phyloP scores from a whole-genome alignment of 495 filamentous ascomycete species.

The Penicillium atrosanguineum region DNA sequence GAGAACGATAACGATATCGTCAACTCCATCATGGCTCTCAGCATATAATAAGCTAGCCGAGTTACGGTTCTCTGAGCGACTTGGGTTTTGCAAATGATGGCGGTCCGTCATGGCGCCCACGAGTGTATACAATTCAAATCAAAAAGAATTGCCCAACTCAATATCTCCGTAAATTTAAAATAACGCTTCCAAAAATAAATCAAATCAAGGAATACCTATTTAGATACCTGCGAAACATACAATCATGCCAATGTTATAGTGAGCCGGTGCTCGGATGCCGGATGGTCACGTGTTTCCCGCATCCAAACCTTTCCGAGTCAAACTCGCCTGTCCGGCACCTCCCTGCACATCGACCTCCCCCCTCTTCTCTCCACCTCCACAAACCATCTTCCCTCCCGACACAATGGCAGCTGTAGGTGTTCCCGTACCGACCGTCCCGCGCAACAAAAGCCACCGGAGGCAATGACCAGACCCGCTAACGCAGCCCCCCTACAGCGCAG shows the following conservation, averaged over 20 bases:
- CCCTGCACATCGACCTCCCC: conserved; percentile 40
- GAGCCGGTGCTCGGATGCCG: conserved; percentile 33
- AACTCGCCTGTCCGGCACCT: conserved; percentile 41
- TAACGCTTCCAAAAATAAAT: background rate
- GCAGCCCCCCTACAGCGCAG: conserved; percentile 66
- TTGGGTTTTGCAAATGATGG: conserved; percentile 30
- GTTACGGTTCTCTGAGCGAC: conserved; percentile 26
- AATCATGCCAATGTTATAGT: background rate
- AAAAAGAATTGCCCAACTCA: conserved; percentile 37
- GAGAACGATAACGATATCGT: conserved; percentile 99
- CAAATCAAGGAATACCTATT: too few relatives aligned
- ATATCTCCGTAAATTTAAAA: background rate
- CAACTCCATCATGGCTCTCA: conserved; percentile 99
- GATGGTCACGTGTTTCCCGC: conserved; percentile 43
- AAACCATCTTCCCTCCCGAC: conserved; percentile 45
- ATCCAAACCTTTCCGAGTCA: conserved; percentile 49
- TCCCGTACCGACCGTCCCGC: conserved; percentile 9
- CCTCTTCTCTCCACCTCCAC: conserved; percentile 38
- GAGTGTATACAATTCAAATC: conserved; percentile 45
- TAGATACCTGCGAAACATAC: background rate
- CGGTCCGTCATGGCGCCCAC: conserved; percentile 23
- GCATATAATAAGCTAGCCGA: conserved; percentile 61
- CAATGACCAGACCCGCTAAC: conserved; percentile 9
- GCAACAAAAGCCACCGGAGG: conserved; percentile 3
- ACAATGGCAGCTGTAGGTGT: conserved; percentile 95